Evolutionary conservation across 352 stramenopile species (phyloP).

Genomic region (Saprolegnia diclina): DNA sequence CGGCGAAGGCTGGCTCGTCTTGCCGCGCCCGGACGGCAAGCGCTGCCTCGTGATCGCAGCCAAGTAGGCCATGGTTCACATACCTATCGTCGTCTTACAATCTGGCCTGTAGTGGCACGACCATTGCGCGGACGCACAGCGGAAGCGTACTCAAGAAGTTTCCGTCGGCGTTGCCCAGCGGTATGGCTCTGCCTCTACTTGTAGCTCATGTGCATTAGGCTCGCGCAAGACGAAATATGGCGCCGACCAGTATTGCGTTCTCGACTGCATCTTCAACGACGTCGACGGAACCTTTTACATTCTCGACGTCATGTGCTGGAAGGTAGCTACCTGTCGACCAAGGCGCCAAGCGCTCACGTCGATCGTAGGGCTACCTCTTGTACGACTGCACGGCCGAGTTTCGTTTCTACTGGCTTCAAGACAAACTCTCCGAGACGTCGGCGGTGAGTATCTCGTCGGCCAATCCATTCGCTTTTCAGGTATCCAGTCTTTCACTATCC

Average conservation of each 20-base stretch:
- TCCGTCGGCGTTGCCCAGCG: conserved; percentile 69
- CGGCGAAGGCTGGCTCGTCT: conserved; percentile 84
- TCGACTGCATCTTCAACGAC: conserved; percentile 91
- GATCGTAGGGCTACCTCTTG: conserved; percentile 64
- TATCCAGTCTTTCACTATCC: conserved; percentile 34
- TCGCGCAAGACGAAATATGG: conserved; percentile 70
- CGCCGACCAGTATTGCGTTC: conserved; percentile 77
- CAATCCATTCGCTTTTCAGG: conserved; percentile 75
- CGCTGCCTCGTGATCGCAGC: conserved; percentile 84
- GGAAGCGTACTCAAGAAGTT: conserved; percentile 84
- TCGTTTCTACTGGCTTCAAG: conserved; percentile 86
- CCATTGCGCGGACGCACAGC: conserved; percentile 68
- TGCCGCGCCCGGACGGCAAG: conserved; percentile 88
- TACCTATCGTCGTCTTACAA: conserved; percentile 1
- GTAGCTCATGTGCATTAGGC: conserved; percentile 25
- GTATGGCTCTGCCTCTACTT: background rate
- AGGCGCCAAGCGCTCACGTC: background rate
- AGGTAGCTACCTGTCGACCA: conserved; percentile 38
- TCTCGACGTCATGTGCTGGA: conserved; percentile 93
- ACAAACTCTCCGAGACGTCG: conserved; percentile 81
- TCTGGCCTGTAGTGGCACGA: conserved; percentile 47
- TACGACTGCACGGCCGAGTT: conserved; percentile 93
- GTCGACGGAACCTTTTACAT: conserved; percentile 86
- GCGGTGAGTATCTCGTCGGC: conserved; percentile 40
- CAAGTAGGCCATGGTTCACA: conserved; percentile 40